Evolutionary conservation across 176 grass and related monocot genomes (phyloP), one percentile per base, ranked within the genome.

Genomic region (Aegilops bicornis): DNA sequence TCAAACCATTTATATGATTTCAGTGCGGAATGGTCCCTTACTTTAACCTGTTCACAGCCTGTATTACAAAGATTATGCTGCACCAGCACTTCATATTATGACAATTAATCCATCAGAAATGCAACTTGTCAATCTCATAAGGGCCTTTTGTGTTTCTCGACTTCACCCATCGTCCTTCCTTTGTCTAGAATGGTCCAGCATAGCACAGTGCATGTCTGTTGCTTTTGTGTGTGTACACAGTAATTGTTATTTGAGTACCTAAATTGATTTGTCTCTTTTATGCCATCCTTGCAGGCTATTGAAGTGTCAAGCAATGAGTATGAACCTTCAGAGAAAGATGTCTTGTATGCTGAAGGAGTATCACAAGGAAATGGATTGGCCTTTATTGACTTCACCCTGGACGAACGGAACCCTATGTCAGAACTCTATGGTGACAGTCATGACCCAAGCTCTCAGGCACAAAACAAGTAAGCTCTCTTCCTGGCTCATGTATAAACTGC

Each of bases 221-320:
- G 27, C 64, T 82, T 52, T 82, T 66, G 40, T 43, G 20, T 54
- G 2, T 35, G 19, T 65, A 31, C 31, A 40, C 17, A 42, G 8
- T 63, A 77, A 79, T 81, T 73, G 65, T 56, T 83, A 59, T 67
- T 58, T 79, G 68, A 73, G 8, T 45, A 59, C 10, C 20, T 73
- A 43, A 80, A 73, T 10, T 77, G 52, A 73, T 36, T 22, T 56
- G 7, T 78, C 42, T 25, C 29, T 69, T 78, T 79, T 47, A 30
- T 82, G 69, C 72, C 48, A 78, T 88, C 29, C 72, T 86, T 89
- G 89, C 86, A 98, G 96, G 96, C 96, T 13, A 89, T 96, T 56
- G 93, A 98, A 82, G 84, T 98, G 80, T 98, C 96, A 71, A 98
- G 96, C 82, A 98, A 98, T 76, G 96, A 98, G 72, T 98, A 98